Conservation (phyloP, 2,329 filamentous ascomycete genomes). For the Blastomyces gilchristii region DNA sequence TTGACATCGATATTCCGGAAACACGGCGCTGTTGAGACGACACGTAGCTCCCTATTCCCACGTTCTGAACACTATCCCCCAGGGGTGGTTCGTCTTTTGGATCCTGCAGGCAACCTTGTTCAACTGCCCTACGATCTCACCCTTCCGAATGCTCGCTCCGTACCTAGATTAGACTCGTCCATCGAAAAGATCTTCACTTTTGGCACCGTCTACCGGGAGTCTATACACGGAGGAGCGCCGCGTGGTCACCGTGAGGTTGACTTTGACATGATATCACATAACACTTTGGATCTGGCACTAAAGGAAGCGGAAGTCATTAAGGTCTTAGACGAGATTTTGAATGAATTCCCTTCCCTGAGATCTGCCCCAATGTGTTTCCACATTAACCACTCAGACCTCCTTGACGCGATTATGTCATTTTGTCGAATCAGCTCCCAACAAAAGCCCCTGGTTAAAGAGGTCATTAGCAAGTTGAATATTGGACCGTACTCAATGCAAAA, state of each 20-base stretch:
- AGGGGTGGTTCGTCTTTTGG: slow-evolving; percentile 69
- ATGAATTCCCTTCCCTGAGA: slow-evolving; percentile 65
- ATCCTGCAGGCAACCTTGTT: slow-evolving; percentile 73
- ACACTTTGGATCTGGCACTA: slow-evolving; percentile 68
- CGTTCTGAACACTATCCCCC: slow-evolving; percentile 64
- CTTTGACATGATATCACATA: slow-evolving; percentile 86
- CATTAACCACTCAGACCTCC: slow-evolving; percentile 74
- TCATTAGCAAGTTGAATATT: slow-evolving; percentile 78
- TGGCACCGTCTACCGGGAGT: slow-evolving; percentile 75
- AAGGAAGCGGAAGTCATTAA: slow-evolving; percentile 93
- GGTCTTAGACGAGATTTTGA: slow-evolving; percentile 81
- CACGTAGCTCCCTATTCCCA: slow-evolving; percentile 68
- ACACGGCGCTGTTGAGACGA: slow-evolving; percentile 77
- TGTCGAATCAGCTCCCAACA: slow-evolving; percentile 65
- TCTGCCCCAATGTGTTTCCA: slow-evolving; percentile 74
- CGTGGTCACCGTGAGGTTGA: slow-evolving; percentile 79
- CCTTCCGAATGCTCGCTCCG: slow-evolving; percentile 71
- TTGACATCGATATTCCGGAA: slow-evolving; percentile 70
- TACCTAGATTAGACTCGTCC: slow-evolving; percentile 56
- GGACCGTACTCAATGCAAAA: slow-evolving; percentile 71
- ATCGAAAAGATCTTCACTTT: slow-evolving; percentile 76
- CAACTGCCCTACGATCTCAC: slow-evolving; percentile 94
- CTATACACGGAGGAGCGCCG: slow-evolving; percentile 68
- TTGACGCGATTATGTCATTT: slow-evolving; percentile 81
- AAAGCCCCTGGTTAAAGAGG: slow-evolving; percentile 65